Evolutionary conservation across 345 rosid genomes (phyloP).

Genomic region (Eucalyptus tenuipes): DNA sequence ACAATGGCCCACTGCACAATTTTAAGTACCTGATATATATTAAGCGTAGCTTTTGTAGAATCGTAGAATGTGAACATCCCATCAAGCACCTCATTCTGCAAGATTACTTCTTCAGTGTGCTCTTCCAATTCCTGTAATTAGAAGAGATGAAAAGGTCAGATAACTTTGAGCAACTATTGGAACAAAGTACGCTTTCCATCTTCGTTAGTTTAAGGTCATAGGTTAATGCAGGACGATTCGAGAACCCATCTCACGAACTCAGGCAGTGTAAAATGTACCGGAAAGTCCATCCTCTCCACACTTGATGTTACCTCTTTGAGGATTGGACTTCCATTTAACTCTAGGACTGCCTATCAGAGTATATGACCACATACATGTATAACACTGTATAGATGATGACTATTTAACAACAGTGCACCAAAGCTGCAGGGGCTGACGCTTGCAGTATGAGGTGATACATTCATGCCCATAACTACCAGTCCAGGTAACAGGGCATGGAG

Average conservation of each 20-base stretch:
- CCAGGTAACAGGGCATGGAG: neutral
- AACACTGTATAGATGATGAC: neutral
- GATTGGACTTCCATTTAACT: neutral
- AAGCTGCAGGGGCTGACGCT: neutral
- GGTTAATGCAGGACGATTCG: neutral
- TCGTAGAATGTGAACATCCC: slow-evolving; percentile 89
- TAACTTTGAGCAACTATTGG: neutral
- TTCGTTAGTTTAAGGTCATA: neutral
- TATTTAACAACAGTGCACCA: neutral
- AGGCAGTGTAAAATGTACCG: neutral
- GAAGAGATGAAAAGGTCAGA: neutral
- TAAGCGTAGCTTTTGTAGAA: slow-evolving; percentile 62
- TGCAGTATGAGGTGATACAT: neutral
- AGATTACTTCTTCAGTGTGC: slow-evolving; percentile 60
- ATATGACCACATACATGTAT: neutral
- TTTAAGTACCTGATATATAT: slow-evolving; percentile 71
- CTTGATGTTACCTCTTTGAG: neutral
- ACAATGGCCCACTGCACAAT: neutral
- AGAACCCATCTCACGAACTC: neutral
- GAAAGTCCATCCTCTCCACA: neutral
- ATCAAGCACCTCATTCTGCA: slow-evolving; percentile 76
- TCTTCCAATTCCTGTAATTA: slow-evolving; percentile 74
- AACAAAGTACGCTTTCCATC: neutral
- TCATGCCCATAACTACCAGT: neutral
- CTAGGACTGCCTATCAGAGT: neutral